Percentiles rank a stretch among this genome's conserved stretches.
Conservation (phyloP, 2,329 filamentous ascomycete species). For the Phialophora expanda region DNA sequence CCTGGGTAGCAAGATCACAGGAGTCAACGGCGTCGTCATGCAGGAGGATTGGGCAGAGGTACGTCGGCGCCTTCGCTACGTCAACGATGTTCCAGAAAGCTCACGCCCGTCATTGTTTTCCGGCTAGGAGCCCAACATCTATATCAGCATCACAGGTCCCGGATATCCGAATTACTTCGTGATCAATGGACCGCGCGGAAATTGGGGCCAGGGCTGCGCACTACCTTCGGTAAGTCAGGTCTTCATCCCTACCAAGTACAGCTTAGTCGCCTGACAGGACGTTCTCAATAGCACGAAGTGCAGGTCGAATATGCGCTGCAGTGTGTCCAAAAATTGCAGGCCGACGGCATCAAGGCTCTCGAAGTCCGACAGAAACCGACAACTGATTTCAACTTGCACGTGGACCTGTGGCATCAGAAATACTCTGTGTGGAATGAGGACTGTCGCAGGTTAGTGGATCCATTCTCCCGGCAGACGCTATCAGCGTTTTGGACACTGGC, state of each 20-base stretch:
- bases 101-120: no score
- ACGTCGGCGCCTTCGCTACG: neutral
- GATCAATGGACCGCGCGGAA: conserved; percentile 17
- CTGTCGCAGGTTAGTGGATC: conserved; percentile 26
- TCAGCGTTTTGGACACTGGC: conserved; percentile 49
- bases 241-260: neutral
- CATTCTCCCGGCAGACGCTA: conserved; percentile 44
- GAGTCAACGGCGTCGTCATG: conserved; percentile 13
- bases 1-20: conserved; percentile 5
- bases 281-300: conserved; percentile 8
- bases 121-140: conserved; percentile 13
- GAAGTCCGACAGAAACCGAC: conserved; percentile 16
- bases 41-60: conserved; percentile 12
- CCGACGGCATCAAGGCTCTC: conserved; percentile 21
- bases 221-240: conserved; percentile 8
- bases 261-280: no score
- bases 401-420: conserved; percentile 23
- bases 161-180: conserved; percentile 32
- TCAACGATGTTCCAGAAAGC: no score
- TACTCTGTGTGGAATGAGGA: conserved; percentile 19
- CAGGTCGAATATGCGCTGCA: conserved; percentile 22
- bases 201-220: conserved; percentile 15
- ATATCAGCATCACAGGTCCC: conserved; percentile 13
- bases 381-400: conserved; percentile 23
- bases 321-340: conserved; percentile 24